Conservation (phyloP, 208 protist genomes). For the Acanthamoeba sp. region DNA sequence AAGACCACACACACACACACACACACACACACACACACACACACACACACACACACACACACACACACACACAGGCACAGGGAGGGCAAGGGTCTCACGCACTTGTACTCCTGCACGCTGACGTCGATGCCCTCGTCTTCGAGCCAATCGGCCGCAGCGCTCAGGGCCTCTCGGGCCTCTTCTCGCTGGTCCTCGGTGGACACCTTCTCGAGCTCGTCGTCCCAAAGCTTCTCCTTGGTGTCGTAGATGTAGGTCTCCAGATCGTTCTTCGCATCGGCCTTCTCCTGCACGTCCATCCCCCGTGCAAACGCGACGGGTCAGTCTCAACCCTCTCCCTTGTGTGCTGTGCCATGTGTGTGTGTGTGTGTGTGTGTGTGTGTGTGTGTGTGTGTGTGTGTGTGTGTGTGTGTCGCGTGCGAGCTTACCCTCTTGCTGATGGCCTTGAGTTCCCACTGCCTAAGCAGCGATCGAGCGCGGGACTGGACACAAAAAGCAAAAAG, state of each 20-base stretch:
- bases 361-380: not conserved
- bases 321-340: no score
- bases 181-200: constrained; percentile 65
- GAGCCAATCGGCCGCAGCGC: constrained; percentile 67
- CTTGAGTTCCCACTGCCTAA: constrained; percentile 52
- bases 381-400: not conserved
- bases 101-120: constrained; percentile 27
- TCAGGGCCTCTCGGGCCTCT: constrained; percentile 5
- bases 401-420: not conserved
- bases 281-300: not conserved
- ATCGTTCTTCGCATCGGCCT: constrained; percentile 71
- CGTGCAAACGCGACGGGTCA: no score
- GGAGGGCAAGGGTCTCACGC: not conserved
- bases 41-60: not conserved
- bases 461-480: not conserved
- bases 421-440: constrained; percentile 16
- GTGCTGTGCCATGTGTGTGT: not conserved
- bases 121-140: constrained; percentile 50
- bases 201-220: constrained; percentile 72
- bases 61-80: not conserved
- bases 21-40: not conserved
- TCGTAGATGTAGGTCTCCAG: constrained; percentile 74
- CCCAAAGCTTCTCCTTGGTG: constrained; percentile 72
- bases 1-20: not conserved
- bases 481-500: not conserved